Percentiles rank a stretch among this genome's conserved stretches.
phyloP scores from a whole-genome alignment of 345 rosid species.

The Draba incana region DNA sequence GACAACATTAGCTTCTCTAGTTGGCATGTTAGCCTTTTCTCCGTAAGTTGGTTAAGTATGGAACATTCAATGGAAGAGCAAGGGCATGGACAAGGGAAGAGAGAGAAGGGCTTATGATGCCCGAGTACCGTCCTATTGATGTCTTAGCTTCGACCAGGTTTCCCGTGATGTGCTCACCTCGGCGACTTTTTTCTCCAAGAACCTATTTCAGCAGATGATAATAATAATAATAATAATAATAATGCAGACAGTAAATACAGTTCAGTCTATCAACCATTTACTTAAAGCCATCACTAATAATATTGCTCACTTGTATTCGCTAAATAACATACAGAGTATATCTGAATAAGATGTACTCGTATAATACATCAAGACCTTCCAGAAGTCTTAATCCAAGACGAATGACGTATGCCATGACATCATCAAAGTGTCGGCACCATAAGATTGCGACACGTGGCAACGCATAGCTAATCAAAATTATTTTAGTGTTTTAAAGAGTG shows the following conservation, averaged over 20 bases:
- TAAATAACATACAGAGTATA: no score
- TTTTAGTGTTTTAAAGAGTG: no score
- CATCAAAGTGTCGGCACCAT: no score
- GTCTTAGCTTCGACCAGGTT: slow-evolving; percentile 61
- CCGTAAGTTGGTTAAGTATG: slow-evolving; percentile 60
- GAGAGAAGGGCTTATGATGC: slow-evolving; percentile 52
- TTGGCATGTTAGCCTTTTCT: slow-evolving; percentile 81
- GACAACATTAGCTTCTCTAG: slow-evolving; percentile 74
- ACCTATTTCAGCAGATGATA: slow-evolving; percentile 49
- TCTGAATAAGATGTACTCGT: no score
- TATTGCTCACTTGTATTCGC: no score
- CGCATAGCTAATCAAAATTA: no score
- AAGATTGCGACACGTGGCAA: no score
- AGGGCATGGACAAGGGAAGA: slow-evolving; percentile 44
- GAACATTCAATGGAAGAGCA: slow-evolving; percentile 54
- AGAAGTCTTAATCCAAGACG: no score
- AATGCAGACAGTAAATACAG: not conserved
- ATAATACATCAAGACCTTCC: no score
- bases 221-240: no score
- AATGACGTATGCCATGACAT: no score
- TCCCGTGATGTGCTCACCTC: slow-evolving; percentile 67
- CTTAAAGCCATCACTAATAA: slow-evolving; percentile 15
- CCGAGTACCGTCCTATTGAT: slow-evolving; percentile 56
- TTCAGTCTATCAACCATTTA: slow-evolving; percentile 24
- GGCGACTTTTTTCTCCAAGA: slow-evolving; percentile 65